phyloP scores from a whole-genome alignment of 73 alveolate species.

The Tetrahymena malaccensis region DNA sequence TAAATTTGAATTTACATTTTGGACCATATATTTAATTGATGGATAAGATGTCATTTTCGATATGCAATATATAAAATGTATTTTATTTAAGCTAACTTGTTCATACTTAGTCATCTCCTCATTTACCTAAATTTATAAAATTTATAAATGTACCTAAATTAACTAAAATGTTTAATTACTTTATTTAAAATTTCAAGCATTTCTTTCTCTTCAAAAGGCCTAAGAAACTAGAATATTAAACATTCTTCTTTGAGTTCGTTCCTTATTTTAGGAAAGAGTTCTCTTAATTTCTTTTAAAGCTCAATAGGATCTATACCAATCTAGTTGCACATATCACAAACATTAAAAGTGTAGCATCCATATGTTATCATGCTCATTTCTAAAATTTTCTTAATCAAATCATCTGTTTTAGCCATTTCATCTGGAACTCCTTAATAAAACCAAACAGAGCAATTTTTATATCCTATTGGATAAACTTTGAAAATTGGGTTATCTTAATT shows the following conservation, averaged over 20 bases:
- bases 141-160: neutral
- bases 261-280: neutral
- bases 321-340: neutral
- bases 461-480: neutral
- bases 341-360: neutral
- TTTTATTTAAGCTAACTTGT: neutral
- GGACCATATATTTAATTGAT: neutral
- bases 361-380: neutral
- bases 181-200: neutral
- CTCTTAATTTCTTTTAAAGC: neutral
- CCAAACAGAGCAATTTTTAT: neutral
- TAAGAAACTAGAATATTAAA: neutral
- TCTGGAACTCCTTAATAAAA: constrained; percentile 20
- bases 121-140: neutral
- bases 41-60: constrained; percentile 1
- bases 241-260: neutral
- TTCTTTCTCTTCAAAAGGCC: neutral
- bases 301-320: neutral
- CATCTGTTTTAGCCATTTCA: neutral
- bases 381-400: neutral
- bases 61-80: neutral
- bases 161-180: neutral
- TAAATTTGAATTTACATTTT: neutral
- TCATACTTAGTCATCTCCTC: neutral
- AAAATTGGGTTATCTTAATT: neutral